A percentile compares a stretch with the other conserved stretches of the same genome.
Conservation (phyloP, 306 rosid species). For the Citrullus amarus region DNA sequence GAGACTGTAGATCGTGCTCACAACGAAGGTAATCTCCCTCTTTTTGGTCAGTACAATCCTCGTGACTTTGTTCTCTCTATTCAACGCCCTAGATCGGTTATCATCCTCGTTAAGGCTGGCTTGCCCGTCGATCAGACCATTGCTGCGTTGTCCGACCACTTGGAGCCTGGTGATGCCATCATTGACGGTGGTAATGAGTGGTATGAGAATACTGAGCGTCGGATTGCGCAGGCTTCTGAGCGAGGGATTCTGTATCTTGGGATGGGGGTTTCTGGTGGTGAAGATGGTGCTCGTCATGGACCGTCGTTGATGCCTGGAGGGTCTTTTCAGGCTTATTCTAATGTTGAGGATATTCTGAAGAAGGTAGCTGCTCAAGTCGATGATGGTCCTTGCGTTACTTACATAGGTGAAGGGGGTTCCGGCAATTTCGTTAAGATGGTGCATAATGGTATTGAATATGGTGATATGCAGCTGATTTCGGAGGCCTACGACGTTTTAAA, state of each 20-base stretch:
- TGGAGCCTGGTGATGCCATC: constrained; percentile 80
- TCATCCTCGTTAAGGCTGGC: constrained; percentile 93
- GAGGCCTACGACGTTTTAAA: constrained; percentile 87
- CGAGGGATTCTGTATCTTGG: constrained; percentile 65
- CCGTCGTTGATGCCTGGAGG: constrained; percentile 96
- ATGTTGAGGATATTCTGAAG: constrained; percentile 55
- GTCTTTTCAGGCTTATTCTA: constrained; percentile 39
- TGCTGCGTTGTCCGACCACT: constrained; percentile 47
- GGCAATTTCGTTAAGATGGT: constrained; percentile 93
- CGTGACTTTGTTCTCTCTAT: constrained; percentile 74
- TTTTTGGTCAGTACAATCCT: constrained; percentile 57
- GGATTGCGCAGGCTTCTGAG: constrained; percentile 24
- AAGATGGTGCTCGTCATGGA: constrained; percentile 82
- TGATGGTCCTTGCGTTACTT: constrained; percentile 87
- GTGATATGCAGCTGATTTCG: constrained; percentile 85
- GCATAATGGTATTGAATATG: constrained; percentile 87
- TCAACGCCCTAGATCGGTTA: constrained; percentile 78
- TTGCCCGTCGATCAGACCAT: constrained; percentile 85
- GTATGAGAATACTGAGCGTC: constrained; percentile 80
- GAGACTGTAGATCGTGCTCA: constrained; percentile 76
- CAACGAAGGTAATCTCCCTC: constrained; percentile 55
- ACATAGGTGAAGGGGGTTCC: constrained; percentile 79
- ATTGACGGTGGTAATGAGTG: constrained; percentile 96
- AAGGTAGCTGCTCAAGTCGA: constrained; percentile 83
- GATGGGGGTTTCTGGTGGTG: constrained; percentile 95